phyloP scores from a whole-genome alignment of 331 rosid species.

The Cydonia oblonga region DNA sequence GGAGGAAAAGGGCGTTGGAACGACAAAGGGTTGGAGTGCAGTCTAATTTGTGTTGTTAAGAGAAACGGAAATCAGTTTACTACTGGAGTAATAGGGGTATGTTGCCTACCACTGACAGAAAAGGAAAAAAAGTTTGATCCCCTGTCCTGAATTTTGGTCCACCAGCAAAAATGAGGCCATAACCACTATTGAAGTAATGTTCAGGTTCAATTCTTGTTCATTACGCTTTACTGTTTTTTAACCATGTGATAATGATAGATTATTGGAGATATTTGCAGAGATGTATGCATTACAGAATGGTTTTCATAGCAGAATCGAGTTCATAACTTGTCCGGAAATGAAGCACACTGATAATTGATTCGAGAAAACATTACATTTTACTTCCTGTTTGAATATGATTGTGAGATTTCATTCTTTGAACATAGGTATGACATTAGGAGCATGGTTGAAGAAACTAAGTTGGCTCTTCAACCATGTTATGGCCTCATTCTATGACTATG shows the following conservation, averaged over 20 bases:
- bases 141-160: not conserved
- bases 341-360: too few relatives aligned
- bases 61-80: not conserved
- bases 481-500: too few relatives aligned
- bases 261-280: not conserved
- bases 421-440: too few relatives aligned
- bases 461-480: too few relatives aligned
- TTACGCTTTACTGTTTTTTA: not conserved
- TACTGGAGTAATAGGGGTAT: too few relatives aligned
- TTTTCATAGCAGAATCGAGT: too few relatives aligned
- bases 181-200: not conserved
- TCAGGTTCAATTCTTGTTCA: not conserved
- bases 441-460: too few relatives aligned
- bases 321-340: too few relatives aligned
- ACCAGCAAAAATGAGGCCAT: not conserved
- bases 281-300: not conserved
- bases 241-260: not conserved
- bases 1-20: conserved; percentile 42
- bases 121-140: not conserved
- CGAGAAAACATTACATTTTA: too few relatives aligned
- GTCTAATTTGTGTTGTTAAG: not conserved
- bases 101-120: not conserved
- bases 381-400: too few relatives aligned
- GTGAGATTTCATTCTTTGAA: too few relatives aligned
- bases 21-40: conserved; percentile 59